Conservation (phyloP, 345 rosid species). For the Kernera saxatilis region DNA sequence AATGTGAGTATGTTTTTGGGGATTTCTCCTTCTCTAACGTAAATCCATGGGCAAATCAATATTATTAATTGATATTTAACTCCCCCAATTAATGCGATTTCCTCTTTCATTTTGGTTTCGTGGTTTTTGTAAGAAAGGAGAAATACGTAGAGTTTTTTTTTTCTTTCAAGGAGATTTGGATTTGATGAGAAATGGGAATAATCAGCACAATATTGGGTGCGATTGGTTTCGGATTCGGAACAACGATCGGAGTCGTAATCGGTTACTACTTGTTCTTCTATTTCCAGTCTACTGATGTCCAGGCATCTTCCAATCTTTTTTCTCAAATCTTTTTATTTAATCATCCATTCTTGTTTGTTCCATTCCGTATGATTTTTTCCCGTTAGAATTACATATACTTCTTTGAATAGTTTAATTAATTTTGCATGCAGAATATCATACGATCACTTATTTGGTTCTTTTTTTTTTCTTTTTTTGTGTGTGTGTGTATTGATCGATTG, state of each 20-base stretch:
- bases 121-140: background rate
- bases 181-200: slow-evolving; percentile 52
- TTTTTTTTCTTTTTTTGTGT: background rate
- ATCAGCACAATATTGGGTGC: slow-evolving; percentile 54
- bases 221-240: slow-evolving; percentile 76
- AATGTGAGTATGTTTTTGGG: background rate
- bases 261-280: slow-evolving; percentile 81
- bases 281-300: slow-evolving; percentile 58
- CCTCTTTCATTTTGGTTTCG: background rate
- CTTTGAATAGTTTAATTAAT: too few relatives aligned
- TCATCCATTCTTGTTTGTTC: background rate
- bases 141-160: background rate
- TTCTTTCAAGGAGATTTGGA: background rate
- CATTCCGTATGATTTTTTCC: background rate
- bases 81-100: background rate
- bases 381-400: too few relatives aligned
- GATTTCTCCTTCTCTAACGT: slow-evolving; percentile 22
- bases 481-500: background rate
- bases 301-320: slow-evolving; percentile 39
- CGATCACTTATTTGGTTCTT: background rate
- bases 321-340: background rate
- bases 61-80: slow-evolving; percentile 2
- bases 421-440: background rate
- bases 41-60: slow-evolving; percentile 19
- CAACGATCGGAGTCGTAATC: slow-evolving; percentile 56